These are phyloP conservation scores for Diaporthe citriasiana DNA, from an alignment of 2,329 filamentous ascomycete species.

Conservation along the genomic window DNA sequence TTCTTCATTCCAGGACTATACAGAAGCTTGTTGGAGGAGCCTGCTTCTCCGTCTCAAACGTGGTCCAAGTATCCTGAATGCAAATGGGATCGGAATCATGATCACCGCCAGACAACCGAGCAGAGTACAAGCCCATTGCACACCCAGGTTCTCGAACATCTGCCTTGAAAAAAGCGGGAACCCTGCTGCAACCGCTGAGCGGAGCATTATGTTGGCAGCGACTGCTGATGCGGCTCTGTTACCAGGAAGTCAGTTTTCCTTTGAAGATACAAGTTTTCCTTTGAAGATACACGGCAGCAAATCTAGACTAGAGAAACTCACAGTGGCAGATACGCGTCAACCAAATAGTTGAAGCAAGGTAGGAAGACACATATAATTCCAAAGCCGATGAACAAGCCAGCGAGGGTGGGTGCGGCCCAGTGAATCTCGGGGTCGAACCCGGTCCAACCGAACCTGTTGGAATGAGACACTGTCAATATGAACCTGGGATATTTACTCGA, in stretches of 20 bases:
- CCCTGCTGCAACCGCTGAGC: slow-evolving; percentile 52
- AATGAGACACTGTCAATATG: not conserved
- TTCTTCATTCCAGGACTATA: not conserved
- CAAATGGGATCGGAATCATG: slow-evolving; percentile 55
- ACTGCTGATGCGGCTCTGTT: slow-evolving; percentile 54
- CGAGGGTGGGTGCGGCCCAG: slow-evolving; percentile 44
- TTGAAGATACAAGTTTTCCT: not conserved
- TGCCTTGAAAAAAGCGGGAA: slow-evolving; percentile 55
- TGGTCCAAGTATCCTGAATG: slow-evolving; percentile 51
- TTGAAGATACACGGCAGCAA: not conserved
- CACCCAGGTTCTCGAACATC: slow-evolving; percentile 54
- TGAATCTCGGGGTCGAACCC: slow-evolving; percentile 43
- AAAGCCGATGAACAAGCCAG: slow-evolving; percentile 45
- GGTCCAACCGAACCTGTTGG: slow-evolving; percentile 44
- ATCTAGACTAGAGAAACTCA: slow-evolving; percentile 46
- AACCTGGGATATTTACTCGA: not conserved
- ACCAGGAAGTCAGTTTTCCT: not conserved
- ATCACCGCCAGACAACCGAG: slow-evolving; percentile 53
- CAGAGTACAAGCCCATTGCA: slow-evolving; percentile 55
- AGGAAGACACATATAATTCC: slow-evolving; percentile 46
- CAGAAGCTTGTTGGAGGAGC: slow-evolving; percentile 11
- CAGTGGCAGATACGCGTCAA: slow-evolving; percentile 56
- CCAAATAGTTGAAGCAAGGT: slow-evolving; percentile 51
- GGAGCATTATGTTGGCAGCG: slow-evolving; percentile 55
- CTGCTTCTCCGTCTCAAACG: slow-evolving; percentile 47